Percentiles rank a stretch among this genome's conserved stretches.
Evolutionary conservation across 371 early-diverging fungal genomes (phyloP).

Genomic region (Quaeritorhiza haematococci): DNA sequence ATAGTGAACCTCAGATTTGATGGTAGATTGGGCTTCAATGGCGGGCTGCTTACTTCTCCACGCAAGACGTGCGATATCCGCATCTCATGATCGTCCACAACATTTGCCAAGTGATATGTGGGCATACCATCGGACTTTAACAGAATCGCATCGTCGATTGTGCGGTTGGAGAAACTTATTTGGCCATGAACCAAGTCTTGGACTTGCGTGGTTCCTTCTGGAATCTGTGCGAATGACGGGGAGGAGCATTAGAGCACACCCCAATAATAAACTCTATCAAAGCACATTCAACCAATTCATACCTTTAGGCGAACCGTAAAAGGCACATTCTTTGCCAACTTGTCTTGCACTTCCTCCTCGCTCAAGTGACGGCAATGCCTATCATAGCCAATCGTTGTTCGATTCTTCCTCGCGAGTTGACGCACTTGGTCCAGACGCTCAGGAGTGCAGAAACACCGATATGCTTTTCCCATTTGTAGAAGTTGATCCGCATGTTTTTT

Average conservation of each 20-base stretch:
- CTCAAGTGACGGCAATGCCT: slow-evolving; percentile 69
- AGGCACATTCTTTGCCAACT: slow-evolving; percentile 48
- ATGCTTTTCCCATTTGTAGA: slow-evolving; percentile 74
- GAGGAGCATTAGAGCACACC: slow-evolving; percentile 7
- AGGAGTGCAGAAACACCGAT: slow-evolving; percentile 83
- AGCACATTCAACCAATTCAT: slow-evolving; percentile 5
- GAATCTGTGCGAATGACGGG: slow-evolving; percentile 44
- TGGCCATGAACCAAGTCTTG: slow-evolving; percentile 76
- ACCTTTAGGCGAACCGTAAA: slow-evolving; percentile 74
- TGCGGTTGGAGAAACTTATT: slow-evolving; percentile 62
- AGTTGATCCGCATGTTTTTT: slow-evolving; percentile 59
- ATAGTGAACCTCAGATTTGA: too few species aligned
- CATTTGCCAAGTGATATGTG: slow-evolving; percentile 94
- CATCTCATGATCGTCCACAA: slow-evolving; percentile 91
- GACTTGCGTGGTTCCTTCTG: slow-evolving; percentile 55
- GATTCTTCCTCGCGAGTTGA: slow-evolving; percentile 48
- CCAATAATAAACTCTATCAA: neutral
- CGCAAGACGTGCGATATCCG: slow-evolving; percentile 86
- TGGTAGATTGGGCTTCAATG: too few species aligned
- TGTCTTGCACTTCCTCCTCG: slow-evolving; percentile 53
- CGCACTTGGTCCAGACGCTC: slow-evolving; percentile 66
- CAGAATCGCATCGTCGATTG: slow-evolving; percentile 83
- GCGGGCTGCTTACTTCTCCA: slow-evolving; percentile 64
- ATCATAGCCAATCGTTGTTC: slow-evolving; percentile 71
- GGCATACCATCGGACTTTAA: slow-evolving; percentile 90